A percentile compares a stretch with the other conserved stretches of the same genome.
phyloP scores from a whole-genome alignment of 2,329 filamentous ascomycete species.

The Colletotrichum acutatum region DNA sequence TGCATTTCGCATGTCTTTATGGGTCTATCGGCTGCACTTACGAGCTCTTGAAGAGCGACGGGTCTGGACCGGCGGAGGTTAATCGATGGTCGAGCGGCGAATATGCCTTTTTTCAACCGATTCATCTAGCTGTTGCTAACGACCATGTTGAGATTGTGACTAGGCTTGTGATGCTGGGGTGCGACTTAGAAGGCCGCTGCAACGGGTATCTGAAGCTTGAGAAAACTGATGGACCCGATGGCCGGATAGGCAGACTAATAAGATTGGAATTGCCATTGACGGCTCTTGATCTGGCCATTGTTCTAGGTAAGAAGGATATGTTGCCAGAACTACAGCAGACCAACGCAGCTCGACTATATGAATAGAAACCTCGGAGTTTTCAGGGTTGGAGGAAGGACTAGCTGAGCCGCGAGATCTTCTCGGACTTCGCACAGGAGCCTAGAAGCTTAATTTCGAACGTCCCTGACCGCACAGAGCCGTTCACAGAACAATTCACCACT shows the following conservation, averaged over 20 bases:
- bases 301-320: not conserved
- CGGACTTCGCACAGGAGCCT: not conserved
- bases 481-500: not conserved
- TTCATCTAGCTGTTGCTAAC: conserved; percentile 11
- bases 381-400: not conserved
- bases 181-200: not conserved
- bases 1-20: conserved; percentile 18
- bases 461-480: not conserved
- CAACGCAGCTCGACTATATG: not conserved
- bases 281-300: not conserved
- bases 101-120: not conserved
- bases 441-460: not conserved
- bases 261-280: not conserved
- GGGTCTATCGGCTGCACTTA: not conserved
- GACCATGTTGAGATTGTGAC: not conserved
- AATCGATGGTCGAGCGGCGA: conserved; percentile 5
- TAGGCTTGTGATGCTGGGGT: not conserved
- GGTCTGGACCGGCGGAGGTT: not conserved
- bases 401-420: not conserved
- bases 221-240: not conserved
- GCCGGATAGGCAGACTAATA: not conserved
- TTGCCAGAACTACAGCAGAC: not conserved
- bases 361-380: not conserved
- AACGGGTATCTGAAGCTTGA: conserved; percentile 1
- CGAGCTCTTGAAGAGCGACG: not conserved